Evolutionary conservation across 2,329 filamentous ascomycete genomes (phyloP).

Genomic region (Aspergillus costaricaensis): DNA sequence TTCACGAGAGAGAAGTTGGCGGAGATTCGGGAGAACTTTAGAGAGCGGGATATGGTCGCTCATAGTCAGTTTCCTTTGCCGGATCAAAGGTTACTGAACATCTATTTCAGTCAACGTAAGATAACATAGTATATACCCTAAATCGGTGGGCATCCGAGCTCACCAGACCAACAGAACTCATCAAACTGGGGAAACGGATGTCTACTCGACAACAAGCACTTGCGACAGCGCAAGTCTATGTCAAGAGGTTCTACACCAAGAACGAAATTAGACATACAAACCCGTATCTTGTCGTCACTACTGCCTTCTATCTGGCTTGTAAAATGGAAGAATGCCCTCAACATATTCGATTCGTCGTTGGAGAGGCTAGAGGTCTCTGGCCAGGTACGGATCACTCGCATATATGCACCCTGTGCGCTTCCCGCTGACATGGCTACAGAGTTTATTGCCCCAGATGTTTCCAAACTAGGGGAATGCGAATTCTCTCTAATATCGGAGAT

Average conservation of each 20-base stretch:
- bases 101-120: constrained; percentile 89
- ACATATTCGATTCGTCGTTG: constrained; percentile 87
- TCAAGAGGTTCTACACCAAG: constrained; percentile 89
- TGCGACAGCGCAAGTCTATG: constrained; percentile 90
- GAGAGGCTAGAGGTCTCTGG: constrained; percentile 83
- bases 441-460: constrained; percentile 72
- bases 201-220: constrained; percentile 86
- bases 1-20: constrained; percentile 81
- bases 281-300: constrained; percentile 89
- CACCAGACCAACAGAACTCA: constrained; percentile 61
- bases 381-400: constrained; percentile 55
- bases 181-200: constrained; percentile 80
- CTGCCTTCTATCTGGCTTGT: constrained; percentile 89
- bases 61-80: constrained; percentile 81
- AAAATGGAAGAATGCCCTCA: constrained; percentile 98
- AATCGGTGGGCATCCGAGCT: not conserved
- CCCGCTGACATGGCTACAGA: constrained; percentile 49
- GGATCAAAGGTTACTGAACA: constrained; percentile 77
- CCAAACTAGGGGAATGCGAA: constrained; percentile 89
- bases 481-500: constrained; percentile 91
- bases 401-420: not conserved
- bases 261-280: constrained; percentile 92
- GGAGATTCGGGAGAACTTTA: constrained; percentile 72
- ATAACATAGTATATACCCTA: constrained; percentile 5
- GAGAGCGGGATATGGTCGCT: constrained; percentile 72